Conservation (phyloP, 345 rosid genomes). For the Linum tenue region DNA sequence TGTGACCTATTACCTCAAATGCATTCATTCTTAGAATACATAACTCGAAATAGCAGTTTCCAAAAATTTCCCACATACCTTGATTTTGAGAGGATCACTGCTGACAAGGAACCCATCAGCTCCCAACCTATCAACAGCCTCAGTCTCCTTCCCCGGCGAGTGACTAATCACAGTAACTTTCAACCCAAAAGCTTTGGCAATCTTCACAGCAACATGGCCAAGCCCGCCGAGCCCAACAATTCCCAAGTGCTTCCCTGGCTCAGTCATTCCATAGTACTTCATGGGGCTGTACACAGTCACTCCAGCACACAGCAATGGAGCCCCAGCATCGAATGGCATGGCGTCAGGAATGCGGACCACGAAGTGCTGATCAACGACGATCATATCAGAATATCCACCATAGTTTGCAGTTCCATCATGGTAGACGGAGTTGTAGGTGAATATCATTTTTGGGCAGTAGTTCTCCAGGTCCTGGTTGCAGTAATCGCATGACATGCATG, state of each 20-base stretch:
- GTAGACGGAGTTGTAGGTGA: constrained; percentile 44
- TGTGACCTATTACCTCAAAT: too few species aligned
- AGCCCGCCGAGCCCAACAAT: constrained; percentile 87
- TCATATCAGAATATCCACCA: constrained; percentile 70
- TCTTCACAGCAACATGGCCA: constrained; percentile 83
- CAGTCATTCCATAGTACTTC: constrained; percentile 80
- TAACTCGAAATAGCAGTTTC: background rate
- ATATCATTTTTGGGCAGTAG: constrained; percentile 45
- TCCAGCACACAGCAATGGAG: constrained; percentile 81
- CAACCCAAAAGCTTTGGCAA: constrained; percentile 80
- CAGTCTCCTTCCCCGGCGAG: constrained; percentile 46
- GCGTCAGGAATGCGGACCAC: constrained; percentile 59
- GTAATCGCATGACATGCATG: constrained; percentile 61
- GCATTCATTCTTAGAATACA: background rate
- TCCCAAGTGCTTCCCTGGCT: constrained; percentile 79
- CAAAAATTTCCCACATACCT: constrained; percentile 34
- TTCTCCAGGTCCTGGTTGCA: constrained; percentile 72
- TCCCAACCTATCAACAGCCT: constrained; percentile 42
- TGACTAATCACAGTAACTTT: constrained; percentile 77
- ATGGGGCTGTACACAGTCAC: constrained; percentile 84
- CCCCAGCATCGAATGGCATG: constrained; percentile 57
- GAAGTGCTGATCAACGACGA: constrained; percentile 62
- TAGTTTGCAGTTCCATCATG: constrained; percentile 51
- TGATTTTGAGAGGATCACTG: constrained; percentile 45
- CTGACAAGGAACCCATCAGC: constrained; percentile 59